Percentiles rank a stretch among this genome's conserved stretches.
Evolutionary conservation across 2,329 filamentous ascomycete species (phyloP).

Genomic region (Fusarium palustre): DNA sequence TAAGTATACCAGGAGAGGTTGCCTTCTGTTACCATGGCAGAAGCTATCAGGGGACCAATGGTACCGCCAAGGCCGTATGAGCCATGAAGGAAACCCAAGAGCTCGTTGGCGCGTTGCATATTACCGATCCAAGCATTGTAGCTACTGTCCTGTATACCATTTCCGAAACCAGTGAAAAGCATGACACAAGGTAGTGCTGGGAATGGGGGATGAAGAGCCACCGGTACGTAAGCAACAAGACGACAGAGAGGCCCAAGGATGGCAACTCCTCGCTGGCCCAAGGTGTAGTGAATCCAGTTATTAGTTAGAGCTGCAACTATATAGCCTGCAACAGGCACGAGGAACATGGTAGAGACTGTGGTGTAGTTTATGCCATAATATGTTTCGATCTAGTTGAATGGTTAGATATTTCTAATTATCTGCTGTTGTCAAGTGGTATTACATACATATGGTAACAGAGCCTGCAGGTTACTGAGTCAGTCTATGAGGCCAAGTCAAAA

Average conservation of each 20-base stretch:
- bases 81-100: constrained; percentile 78
- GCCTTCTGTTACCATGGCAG: constrained; percentile 75
- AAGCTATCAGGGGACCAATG: constrained; percentile 76
- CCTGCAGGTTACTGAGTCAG: constrained; percentile 50
- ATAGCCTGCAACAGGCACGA: constrained; percentile 75
- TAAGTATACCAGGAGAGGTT: constrained; percentile 76
- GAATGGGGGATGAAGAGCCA: constrained; percentile 76
- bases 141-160: constrained; percentile 72
- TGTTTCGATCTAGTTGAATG: constrained; percentile 42
- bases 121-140: constrained; percentile 75
- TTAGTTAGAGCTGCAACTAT: constrained; percentile 72
- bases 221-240: constrained; percentile 72
- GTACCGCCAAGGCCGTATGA: constrained; percentile 79
- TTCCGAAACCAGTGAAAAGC: constrained; percentile 76
- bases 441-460: constrained; percentile 61
- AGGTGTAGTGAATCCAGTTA: constrained; percentile 70
- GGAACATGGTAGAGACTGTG: constrained; percentile 73
- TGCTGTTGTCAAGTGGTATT: background rate
- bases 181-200: constrained; percentile 73
- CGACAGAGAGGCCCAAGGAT: constrained; percentile 72
- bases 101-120: constrained; percentile 78
- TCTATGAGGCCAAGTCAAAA: background rate
- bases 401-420: background rate
- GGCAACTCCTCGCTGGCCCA: constrained; percentile 79
- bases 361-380: constrained; percentile 73